Conservation (phyloP, 495 filamentous ascomycete species). For the Thozetella sp. region DNA sequence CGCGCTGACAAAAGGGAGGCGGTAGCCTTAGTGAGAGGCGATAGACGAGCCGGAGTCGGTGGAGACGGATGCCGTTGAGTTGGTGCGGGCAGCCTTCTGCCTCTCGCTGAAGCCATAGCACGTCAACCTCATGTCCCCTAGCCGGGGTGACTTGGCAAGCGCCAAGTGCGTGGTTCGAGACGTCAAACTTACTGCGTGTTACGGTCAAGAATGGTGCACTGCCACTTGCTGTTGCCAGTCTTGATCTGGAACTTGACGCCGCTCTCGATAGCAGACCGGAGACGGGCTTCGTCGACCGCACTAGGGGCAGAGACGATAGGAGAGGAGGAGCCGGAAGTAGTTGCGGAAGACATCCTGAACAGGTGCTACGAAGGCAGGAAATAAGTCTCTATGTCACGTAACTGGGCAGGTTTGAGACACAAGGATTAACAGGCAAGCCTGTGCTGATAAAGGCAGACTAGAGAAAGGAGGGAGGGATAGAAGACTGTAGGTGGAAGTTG, state of each 20-base stretch:
- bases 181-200: conserved; percentile 35
- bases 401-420: too few relatives aligned
- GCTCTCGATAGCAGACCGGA: conserved; percentile 33
- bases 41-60: conserved; percentile 26
- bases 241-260: conserved; percentile 44
- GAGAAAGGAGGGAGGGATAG: background rate
- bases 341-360: conserved; percentile 10
- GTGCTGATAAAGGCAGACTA: background rate
- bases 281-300: conserved; percentile 12
- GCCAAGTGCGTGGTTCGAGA: background rate
- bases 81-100: conserved; percentile 15
- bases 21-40: conserved; percentile 21
- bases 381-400: too few relatives aligned
- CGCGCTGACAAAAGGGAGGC: background rate
- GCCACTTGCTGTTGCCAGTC: conserved; percentile 35
- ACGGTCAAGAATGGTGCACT: conserved; percentile 42
- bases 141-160: conserved; percentile 5
- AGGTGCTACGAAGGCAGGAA: too few relatives aligned
- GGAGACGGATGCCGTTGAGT: conserved; percentile 23
- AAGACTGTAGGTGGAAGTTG: background rate
- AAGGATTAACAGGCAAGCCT: too few relatives aligned
- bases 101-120: conserved; percentile 31
- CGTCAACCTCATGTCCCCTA: background rate
- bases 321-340: conserved; percentile 5
- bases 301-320: conserved; percentile 5